Base-by-base conservation (phyloP, 1,284 basidiomycete species). In the Kalmanozyma brasiliensis region DNA sequence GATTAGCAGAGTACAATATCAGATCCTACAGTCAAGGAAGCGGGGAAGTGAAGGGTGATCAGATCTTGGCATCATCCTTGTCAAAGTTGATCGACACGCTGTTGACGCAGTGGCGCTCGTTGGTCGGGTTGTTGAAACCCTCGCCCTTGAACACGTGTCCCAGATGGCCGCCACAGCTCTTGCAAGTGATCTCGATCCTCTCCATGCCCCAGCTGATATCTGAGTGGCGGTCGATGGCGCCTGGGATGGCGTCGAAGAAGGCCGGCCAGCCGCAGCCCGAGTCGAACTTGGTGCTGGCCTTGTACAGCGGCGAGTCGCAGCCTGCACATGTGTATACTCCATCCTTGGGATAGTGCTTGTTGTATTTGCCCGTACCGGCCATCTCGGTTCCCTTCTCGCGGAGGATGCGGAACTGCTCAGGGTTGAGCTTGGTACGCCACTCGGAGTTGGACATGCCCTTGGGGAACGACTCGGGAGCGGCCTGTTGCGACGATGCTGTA, bases 231-330 rank as follows among this genome's bases (percentile, higher is more conserved):
- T 83, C 86, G n/a, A 96, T 91, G 13, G 94, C 92, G 32, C 93
- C 94, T 1, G 93, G 94, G 58, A 96, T 88, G 3, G 92, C 91
- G 79, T 95, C 93, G 81, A 91, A 97, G 86, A 94, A 97, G 1
- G 93, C 93, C n/a, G 93, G 94, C 93, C 93, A 97, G 29, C 93
- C 94, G 78, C 93, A 97, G 10, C 93, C 92, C 55, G 91, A 93
- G 76, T 91, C 87, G 84, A 96, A 97, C 84, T 97, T 97, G 68
- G 92, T 93, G 29, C 86, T 86, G 75, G 91, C 92, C 84, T 85
- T 83, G 70, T 85, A 85, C 16, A 83, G 73, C 2, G 82, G 82
- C 37, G 80, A 69, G 22, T 76, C 65, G 65, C 83, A 83, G 6
- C 80, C 83, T 0, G 81, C 83, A 42, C 83, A 83, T n/a, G 75